Conservation (phyloP, 345 rosid genomes). For the Limnanthes douglasii region DNA sequence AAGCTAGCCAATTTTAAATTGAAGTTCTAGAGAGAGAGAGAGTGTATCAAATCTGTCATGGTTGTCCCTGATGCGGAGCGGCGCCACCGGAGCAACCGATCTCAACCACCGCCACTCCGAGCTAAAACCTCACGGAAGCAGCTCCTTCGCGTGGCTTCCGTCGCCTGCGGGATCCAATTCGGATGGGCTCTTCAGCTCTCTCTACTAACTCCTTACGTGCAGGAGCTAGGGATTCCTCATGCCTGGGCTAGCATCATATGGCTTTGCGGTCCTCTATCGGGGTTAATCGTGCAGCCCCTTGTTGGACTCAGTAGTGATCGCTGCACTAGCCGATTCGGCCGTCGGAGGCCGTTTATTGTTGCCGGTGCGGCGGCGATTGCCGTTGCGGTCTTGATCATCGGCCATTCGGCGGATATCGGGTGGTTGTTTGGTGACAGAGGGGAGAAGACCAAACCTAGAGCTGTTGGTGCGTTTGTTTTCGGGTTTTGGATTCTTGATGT, state of each 20-base stretch:
- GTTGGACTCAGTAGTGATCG: conserved; percentile 91
- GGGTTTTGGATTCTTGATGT: conserved; percentile 95
- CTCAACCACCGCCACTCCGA: conserved; percentile 14
- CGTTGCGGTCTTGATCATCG: conserved; percentile 51
- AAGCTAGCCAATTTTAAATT: too few relatives aligned
- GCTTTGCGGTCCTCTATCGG: conserved; percentile 97
- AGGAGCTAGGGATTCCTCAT: conserved; percentile 94
- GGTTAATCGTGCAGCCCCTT: conserved; percentile 75
- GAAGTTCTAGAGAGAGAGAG: too few relatives aligned
- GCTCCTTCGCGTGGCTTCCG: conserved; percentile 77
- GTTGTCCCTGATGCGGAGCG: too few relatives aligned
- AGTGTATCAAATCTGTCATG: too few relatives aligned
- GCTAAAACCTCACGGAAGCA: conserved; percentile 38
- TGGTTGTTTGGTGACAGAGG: conserved; percentile 69
- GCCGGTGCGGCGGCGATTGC: conserved; percentile 44
- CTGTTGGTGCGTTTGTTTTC: conserved; percentile 53
- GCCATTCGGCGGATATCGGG: conserved; percentile 81
- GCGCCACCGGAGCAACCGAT: too few relatives aligned
- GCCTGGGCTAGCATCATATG: conserved; percentile 93
- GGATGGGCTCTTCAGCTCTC: conserved; percentile 99
- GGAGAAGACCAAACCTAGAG: conserved; percentile 39
- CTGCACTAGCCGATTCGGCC: conserved; percentile 76
- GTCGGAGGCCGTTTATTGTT: conserved; percentile 74
- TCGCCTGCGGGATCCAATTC: conserved; percentile 91
- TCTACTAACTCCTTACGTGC: conserved; percentile 84